phyloP scores from a whole-genome alignment of 208 protist species.

The Acanthamoeba rhysodes region DNA sequence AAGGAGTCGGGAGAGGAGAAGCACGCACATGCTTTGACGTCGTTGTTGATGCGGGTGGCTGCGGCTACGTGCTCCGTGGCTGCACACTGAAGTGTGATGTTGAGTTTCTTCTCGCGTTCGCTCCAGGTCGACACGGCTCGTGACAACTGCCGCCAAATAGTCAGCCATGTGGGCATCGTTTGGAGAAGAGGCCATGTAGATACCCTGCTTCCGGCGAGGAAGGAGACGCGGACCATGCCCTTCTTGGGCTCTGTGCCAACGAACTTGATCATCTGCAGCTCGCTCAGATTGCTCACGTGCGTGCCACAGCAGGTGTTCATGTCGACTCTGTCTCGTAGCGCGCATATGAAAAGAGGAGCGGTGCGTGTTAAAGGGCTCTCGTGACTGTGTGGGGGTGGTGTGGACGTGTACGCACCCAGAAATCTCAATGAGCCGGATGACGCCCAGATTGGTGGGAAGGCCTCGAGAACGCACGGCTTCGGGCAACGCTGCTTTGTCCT shows the following conservation, averaged over 20 bases:
- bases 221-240: constrained; percentile 29
- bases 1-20: not conserved
- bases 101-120: constrained; percentile 47
- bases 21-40: constrained; percentile 6
- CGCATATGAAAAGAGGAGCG: too few relatives aligned
- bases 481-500: constrained; percentile 13
- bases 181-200: not conserved
- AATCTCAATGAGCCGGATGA: constrained; percentile 74
- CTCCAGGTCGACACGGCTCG: constrained; percentile 28
- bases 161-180: not conserved
- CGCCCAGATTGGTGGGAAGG: constrained; percentile 18
- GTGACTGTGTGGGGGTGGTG: not conserved
- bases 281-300: constrained; percentile 74
- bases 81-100: not conserved
- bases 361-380: not conserved
- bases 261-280: constrained; percentile 81
- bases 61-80: constrained; percentile 11
- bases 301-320: constrained; percentile 81
- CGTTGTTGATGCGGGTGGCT: not conserved
- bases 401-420: constrained; percentile 17
- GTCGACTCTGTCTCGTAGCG: constrained; percentile 56
- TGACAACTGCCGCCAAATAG: not conserved
- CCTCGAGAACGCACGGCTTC: constrained; percentile 72
- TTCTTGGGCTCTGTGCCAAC: constrained; percentile 54
- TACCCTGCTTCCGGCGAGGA: constrained; percentile 61